A percentile compares a stretch with the other conserved stretches of the same genome.
Conservation (phyloP, 1,284 basidiomycete species). For the Ustilago curta region DNA sequence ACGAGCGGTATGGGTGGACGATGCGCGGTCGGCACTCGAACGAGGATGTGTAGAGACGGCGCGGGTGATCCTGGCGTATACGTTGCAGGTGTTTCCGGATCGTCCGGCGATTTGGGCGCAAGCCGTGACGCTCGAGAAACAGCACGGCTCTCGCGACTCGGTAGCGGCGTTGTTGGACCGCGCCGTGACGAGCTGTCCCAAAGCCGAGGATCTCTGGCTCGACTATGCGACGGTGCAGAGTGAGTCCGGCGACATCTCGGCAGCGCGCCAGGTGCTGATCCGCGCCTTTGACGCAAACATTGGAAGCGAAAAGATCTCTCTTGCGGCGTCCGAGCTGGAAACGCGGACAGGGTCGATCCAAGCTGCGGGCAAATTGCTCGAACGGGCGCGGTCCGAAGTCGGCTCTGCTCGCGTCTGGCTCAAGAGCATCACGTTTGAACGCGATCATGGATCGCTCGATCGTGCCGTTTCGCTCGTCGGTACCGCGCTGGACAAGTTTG, state of each 20-base stretch:
- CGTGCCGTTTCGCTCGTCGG: conserved; percentile 80
- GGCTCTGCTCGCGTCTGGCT: conserved; percentile 96
- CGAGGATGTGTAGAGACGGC: conserved; percentile 84
- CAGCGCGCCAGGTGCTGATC: conserved; percentile 86
- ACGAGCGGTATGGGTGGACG: conserved; percentile 88
- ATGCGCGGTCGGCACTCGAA: conserved; percentile 84
- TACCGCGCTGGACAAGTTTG: conserved; percentile 83
- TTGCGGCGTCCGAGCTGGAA: conserved; percentile 95
- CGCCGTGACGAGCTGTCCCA: conserved; percentile 89
- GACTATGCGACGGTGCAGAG: conserved; percentile 97
- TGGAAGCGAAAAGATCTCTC: conserved; percentile 95
- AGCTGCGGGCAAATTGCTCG: conserved; percentile 85
- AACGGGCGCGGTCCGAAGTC: conserved; percentile 87
- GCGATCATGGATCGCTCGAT: conserved; percentile 83
- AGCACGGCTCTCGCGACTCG: conserved; percentile 83
- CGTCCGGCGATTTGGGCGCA: conserved; percentile 84
- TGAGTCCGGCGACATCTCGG: conserved; percentile 82
- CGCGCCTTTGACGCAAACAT: conserved; percentile 93
- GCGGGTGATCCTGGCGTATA: conserved; percentile 87
- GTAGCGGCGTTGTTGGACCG: conserved; percentile 84
- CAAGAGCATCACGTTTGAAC: conserved; percentile 94
- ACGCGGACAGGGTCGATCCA: conserved; percentile 89
- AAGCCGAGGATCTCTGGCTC: conserved; percentile 94
- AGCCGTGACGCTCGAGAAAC: conserved; percentile 91
- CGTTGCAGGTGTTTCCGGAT: conserved; percentile 90